Evolutionary conservation across 192 early-diverging fungal species (phyloP).

Genomic region (Coemansia sp.): DNA sequence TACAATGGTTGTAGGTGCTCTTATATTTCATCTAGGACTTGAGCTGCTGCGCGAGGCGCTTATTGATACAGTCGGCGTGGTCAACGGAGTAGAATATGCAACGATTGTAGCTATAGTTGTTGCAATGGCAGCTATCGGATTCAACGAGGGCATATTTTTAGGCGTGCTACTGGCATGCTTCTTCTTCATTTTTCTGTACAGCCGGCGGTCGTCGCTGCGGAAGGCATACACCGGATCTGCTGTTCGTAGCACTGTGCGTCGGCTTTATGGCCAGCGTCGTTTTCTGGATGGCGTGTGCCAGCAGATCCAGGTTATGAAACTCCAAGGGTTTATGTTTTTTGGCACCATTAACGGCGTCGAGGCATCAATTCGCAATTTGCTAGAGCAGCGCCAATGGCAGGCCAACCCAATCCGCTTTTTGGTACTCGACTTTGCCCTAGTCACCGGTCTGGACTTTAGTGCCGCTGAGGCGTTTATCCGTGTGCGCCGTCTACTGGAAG

Average conservation of each 20-base stretch:
- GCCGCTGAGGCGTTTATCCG: constrained; percentile 88
- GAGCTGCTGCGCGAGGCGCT: constrained; percentile 92
- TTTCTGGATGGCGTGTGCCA: constrained; percentile 80
- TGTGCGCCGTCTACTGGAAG: constrained; percentile 69
- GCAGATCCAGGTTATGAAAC: constrained; percentile 83
- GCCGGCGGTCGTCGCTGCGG: constrained; percentile 62
- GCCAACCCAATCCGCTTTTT: constrained; percentile 77
- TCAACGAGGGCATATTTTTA: constrained; percentile 94
- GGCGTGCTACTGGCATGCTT: constrained; percentile 92
- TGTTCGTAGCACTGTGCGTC: constrained; percentile 82
- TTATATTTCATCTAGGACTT: constrained; percentile 95
- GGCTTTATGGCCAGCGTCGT: constrained; percentile 83
- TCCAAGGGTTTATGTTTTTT: constrained; percentile 98
- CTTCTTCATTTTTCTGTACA: constrained; percentile 87
- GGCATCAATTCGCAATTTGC: constrained; percentile 61
- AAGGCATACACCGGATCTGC: constrained; percentile 64
- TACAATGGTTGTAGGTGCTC: constrained; percentile 87
- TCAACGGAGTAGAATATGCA: constrained; percentile 84
- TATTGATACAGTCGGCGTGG: constrained; percentile 79
- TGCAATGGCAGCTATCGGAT: constrained; percentile 89
- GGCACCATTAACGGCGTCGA: constrained; percentile 88
- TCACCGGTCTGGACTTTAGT: constrained; percentile 87
- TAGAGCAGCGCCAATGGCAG: constrained; percentile 65
- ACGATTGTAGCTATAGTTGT: constrained; percentile 84
- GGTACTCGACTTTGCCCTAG: constrained; percentile 83